Evolutionary conservation across 371 early-diverging fungal species (phyloP).

Genomic region (Syncephalastrum racemosum): DNA sequence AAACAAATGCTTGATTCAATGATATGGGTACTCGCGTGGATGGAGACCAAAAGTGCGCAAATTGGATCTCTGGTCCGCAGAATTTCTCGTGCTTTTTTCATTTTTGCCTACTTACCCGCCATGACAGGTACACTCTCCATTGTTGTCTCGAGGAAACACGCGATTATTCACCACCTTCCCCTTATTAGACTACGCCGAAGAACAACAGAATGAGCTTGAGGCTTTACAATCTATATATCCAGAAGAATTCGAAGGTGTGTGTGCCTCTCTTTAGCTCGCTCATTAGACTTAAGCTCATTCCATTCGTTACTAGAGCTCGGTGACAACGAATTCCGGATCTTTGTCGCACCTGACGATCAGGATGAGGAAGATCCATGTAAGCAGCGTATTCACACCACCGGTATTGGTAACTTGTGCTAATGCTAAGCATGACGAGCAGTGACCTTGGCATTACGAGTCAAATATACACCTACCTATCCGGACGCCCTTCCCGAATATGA

Average conservation of each 20-base stretch:
- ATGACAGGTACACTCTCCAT: no score
- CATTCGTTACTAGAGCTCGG: conserved; percentile 22
- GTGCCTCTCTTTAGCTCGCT: conserved; percentile 10
- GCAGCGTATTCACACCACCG: conserved; percentile 2
- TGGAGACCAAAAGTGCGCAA: no score
- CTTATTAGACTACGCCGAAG: conserved; percentile 69
- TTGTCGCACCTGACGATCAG: conserved; percentile 56
- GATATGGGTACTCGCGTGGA: no score
- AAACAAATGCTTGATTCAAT: no score
- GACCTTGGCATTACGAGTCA: conserved; percentile 62
- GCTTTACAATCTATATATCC: conserved; percentile 92
- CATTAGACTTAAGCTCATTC: conserved; percentile 2
- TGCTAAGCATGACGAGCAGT: conserved; percentile 24
- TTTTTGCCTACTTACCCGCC: no score
- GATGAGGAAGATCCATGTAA: conserved; percentile 57
- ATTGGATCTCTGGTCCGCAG: no score
- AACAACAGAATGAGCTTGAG: conserved; percentile 87
- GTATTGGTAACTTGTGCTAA: background rate
- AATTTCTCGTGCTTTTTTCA: no score
- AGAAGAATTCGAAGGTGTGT: conserved; percentile 76
- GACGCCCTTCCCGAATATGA: conserved; percentile 77
- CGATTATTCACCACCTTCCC: conserved; percentile 10
- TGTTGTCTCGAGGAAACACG: no score
- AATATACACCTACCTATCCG: conserved; percentile 86
- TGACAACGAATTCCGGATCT: conserved; percentile 45